These are phyloP conservation scores for Lipomyces spencermartinsiae DNA, from an alignment of 805 yeast genomes.

Conservation along the genomic window DNA sequence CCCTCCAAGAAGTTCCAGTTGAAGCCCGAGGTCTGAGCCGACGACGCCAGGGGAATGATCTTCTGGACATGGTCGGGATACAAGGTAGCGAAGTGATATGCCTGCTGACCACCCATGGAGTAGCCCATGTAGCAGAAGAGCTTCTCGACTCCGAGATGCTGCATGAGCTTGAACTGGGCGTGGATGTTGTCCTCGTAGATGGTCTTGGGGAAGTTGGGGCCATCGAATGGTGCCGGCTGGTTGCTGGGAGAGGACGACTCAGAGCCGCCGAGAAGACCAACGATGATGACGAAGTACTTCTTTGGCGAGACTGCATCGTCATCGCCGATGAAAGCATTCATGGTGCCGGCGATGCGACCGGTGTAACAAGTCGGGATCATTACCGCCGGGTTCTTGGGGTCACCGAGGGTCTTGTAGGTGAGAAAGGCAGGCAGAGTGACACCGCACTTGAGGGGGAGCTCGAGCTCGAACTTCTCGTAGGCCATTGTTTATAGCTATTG, in stretches of 20 bases:
- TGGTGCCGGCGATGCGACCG: conserved; percentile 34
- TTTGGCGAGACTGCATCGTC: conserved; percentile 33
- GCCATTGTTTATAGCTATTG: conserved; percentile 22
- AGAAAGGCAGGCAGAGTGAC: conserved; percentile 35
- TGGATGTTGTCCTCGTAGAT: conserved; percentile 38
- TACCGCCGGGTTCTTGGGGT: conserved; percentile 38
- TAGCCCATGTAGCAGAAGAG: conserved; percentile 37
- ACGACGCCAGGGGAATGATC: conserved; percentile 36
- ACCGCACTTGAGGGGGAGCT: conserved; percentile 36
- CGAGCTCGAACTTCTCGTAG: conserved; percentile 33
- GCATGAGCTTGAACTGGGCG: conserved; percentile 33
- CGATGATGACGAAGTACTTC: conserved; percentile 37
- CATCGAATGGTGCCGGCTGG: conserved; percentile 38
- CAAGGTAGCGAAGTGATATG: conserved; percentile 36
- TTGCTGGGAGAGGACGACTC: conserved; percentile 38
- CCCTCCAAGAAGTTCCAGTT: conserved; percentile 39
- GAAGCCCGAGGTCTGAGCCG: conserved; percentile 37
- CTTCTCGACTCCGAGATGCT: conserved; percentile 34
- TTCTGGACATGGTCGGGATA: conserved; percentile 36
- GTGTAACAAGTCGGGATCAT: conserved; percentile 38
- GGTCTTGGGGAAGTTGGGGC: conserved; percentile 37
- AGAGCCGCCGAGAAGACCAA: conserved; percentile 38
- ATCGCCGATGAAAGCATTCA: conserved; percentile 32
- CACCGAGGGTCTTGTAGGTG: conserved; percentile 38
- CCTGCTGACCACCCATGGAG: conserved; percentile 40